Evolutionary conservation across 306 rosid species (phyloP).

Genomic region (Vigna unguiculata): DNA sequence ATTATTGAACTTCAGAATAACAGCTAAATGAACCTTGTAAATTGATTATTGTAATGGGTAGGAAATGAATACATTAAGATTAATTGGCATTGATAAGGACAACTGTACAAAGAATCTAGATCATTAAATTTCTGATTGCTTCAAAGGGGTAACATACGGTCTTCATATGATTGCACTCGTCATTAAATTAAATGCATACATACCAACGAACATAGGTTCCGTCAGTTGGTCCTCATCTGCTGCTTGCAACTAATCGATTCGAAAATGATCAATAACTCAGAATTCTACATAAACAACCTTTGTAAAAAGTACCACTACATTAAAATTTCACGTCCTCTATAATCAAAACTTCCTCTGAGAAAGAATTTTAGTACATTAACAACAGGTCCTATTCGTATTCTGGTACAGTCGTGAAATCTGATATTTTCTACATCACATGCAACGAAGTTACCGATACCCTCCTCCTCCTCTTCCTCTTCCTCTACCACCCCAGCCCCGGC

Average conservation of each 20-base stretch:
- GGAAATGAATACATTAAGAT: neutral
- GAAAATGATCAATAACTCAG: constrained; percentile 44
- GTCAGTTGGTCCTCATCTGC: constrained; percentile 26
- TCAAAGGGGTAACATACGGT: constrained; percentile 9
- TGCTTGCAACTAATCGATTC: constrained; percentile 37
- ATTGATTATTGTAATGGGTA: neutral
- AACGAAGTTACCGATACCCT: constrained; percentile 55
- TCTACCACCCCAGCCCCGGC: constrained; percentile 82
- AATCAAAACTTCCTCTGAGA: constrained; percentile 60
- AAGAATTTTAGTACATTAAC: constrained; percentile 56
- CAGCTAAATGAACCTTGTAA: constrained; percentile 5
- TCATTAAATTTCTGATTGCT: constrained; percentile 22
- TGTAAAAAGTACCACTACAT: constrained; percentile 43
- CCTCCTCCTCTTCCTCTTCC: constrained; percentile 82
- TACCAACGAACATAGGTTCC: constrained; percentile 26
- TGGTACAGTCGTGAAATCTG: constrained; percentile 33
- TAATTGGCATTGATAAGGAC: neutral
- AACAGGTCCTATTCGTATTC: constrained; percentile 49
- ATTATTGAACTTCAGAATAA: neutral
- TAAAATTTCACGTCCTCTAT: constrained; percentile 44
- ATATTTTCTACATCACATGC: constrained; percentile 38
- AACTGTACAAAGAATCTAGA: neutral
- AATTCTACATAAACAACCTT: constrained; percentile 46
- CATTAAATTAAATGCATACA: constrained; percentile 50
- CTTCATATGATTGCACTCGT: constrained; percentile 31